Conservation (phyloP, 352 stramenopile species). For the Globisporangium rhizosaccharum region DNA sequence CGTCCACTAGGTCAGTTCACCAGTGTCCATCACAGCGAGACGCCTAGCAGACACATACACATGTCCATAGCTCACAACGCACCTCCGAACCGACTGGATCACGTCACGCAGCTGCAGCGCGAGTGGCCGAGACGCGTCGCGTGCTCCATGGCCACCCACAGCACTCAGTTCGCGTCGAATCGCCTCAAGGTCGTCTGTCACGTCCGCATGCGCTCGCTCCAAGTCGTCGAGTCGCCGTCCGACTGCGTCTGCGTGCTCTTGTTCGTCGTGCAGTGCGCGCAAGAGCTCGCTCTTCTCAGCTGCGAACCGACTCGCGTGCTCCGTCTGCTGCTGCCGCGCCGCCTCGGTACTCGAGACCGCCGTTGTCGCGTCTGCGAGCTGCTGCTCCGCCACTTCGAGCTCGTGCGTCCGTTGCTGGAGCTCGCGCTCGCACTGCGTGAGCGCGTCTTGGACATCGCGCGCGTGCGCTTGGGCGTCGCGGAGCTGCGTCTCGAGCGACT, state of each 20-base stretch:
- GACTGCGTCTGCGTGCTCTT: constrained; percentile 23
- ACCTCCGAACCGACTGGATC: constrained; percentile 6
- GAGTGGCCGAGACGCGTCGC: not conserved
- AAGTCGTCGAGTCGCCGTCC: constrained; percentile 22
- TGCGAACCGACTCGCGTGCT: constrained; percentile 32
- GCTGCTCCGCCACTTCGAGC: constrained; percentile 23
- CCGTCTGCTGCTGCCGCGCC: constrained; percentile 25
- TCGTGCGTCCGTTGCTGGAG: constrained; percentile 17
- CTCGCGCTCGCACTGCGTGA: constrained; percentile 25
- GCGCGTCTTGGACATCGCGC: not conserved
- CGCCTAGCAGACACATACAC: no score
- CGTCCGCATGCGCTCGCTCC: constrained; percentile 24
- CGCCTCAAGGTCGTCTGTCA: constrained; percentile 33
- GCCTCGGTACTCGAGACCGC: constrained; percentile 31
- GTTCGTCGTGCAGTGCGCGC: constrained; percentile 38
- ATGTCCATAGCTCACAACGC: not conserved
- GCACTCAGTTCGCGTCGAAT: constrained; percentile 35
- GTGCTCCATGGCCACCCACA: constrained; percentile 14
- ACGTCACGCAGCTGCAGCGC: constrained; percentile 4
- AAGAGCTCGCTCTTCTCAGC: constrained; percentile 42
- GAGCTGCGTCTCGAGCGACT: constrained; percentile 7
- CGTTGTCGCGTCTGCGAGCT: constrained; percentile 27
- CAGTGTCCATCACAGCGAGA: not conserved
- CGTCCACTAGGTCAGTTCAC: not conserved
- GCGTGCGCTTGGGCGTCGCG: not conserved